Conservation (phyloP, 495 filamentous ascomycete genomes). For the Saxophila tyrrhenica region DNA sequence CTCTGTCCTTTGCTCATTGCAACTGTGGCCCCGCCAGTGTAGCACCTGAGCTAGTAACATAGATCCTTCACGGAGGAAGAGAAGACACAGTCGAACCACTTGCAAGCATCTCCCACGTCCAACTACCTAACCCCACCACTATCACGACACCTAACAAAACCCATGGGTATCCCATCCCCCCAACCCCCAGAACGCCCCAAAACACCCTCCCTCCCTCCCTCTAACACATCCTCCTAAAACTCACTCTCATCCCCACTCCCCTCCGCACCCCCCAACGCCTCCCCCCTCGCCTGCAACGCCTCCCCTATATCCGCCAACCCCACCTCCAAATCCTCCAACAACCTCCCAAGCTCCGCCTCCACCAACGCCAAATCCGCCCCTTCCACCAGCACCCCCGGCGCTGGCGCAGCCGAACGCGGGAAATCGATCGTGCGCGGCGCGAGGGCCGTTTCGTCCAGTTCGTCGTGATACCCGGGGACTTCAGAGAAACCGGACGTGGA, state of each 20-base stretch:
- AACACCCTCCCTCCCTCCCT: background rate
- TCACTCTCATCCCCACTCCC: slow-evolving; percentile 13
- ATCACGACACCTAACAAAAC: too few species aligned
- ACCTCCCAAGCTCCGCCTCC: slow-evolving; percentile 41
- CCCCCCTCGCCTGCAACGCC: slow-evolving; percentile 5
- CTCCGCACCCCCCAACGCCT: background rate
- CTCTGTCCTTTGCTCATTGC: too few species aligned
- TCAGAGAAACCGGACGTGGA: slow-evolving; percentile 14
- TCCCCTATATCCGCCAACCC: slow-evolving; percentile 3
- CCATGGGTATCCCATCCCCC: too few species aligned
- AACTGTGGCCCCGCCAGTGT: too few species aligned
- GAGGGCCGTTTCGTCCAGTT: slow-evolving; percentile 5
- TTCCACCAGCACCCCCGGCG: slow-evolving; percentile 40
- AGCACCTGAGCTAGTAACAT: too few species aligned
- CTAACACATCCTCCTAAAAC: background rate
- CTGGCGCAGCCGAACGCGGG: slow-evolving; percentile 35
- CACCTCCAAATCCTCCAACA: slow-evolving; percentile 29
- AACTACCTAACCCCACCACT: too few species aligned
- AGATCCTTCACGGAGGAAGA: too few species aligned
- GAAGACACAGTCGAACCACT: too few species aligned
- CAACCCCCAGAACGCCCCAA: too few species aligned
- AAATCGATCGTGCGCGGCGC: slow-evolving; percentile 18
- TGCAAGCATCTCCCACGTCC: too few species aligned
- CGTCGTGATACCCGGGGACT: background rate
- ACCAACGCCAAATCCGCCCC: slow-evolving; percentile 39